Evolutionary conservation across 768 basidiomycete genomes (phyloP), one percentile per base, ranked within the genome.

Genomic region (Goffeauzyma gilvescens): DNA sequence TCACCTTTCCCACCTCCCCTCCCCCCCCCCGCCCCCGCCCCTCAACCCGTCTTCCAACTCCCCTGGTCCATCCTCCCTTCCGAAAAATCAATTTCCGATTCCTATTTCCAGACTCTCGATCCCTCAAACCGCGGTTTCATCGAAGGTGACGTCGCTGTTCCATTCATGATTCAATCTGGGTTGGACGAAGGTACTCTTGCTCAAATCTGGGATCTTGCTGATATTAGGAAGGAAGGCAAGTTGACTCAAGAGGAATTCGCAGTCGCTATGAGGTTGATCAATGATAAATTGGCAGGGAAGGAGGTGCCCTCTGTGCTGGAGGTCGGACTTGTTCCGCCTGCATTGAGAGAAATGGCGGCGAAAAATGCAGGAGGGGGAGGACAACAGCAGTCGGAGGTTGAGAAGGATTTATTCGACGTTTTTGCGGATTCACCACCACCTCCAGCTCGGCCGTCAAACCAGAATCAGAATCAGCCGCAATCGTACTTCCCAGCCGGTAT

Each of bases 201-300:
- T 4, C 78, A 74, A 53, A 69, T 98, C 37, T 98, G 93, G 90
- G 93, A 98, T 62, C 73, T 98, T 15, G 72, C 86, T 21, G 90
- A 96, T 57, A 71, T 95, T 18, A 75, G 79, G 48, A 79, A 79
- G 39, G 80, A 90, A 44, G 93, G 93, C 2, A 73, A 71, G 42
- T 69, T 98, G 36, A 86, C 78, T 3, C 72, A 77, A 40, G 89
- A 95, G 37, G 84, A 86, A 12, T 96, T 98, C 62, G 90, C 93
- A 6, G 79, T 96, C 33, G 93, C 87, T 3, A 75, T 89, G 75
- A 75, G 90, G 65, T 72, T 98, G 26, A 95, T 98, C 54, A 81
- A 83, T 63, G 73, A 72, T 55, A 85, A 79, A 62, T 66, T 93
- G 7, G 70, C 73, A 6, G 87, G 90, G 14, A 75, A 74, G 48